Conservation (phyloP, 331 rosid genomes). For the Arachis monticola region DNA sequence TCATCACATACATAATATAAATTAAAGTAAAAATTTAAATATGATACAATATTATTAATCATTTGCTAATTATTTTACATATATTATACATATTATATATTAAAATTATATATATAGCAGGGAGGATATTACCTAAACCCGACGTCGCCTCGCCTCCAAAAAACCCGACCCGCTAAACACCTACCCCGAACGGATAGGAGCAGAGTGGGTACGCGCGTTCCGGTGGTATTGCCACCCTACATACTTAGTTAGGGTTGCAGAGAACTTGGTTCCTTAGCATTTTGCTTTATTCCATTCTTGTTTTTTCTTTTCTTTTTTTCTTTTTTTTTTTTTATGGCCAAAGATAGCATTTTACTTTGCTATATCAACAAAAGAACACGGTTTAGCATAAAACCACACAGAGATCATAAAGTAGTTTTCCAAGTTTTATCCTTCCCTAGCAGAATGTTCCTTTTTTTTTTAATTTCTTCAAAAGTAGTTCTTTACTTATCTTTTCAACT, state of each 20-base stretch:
- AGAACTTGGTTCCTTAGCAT: conserved; percentile 42
- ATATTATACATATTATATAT: too few species aligned
- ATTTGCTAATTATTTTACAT: too few species aligned
- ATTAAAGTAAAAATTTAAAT: too few species aligned
- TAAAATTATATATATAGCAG: too few species aligned
- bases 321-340: conserved; percentile 27
- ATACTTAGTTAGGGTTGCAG: background rate
- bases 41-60: too few species aligned
- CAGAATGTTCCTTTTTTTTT: background rate
- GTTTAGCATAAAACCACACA: background rate
- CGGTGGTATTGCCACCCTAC: too few species aligned
- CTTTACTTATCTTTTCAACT: conserved; percentile 25
- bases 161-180: too few species aligned
- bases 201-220: background rate
- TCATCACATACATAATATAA: too few species aligned
- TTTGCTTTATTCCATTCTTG: conserved; percentile 40
- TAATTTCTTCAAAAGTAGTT: conserved; percentile 26
- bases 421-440: conserved; percentile 8
- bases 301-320: conserved; percentile 34
- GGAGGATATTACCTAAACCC: too few species aligned
- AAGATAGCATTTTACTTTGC: conserved; percentile 32
- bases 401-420: background rate
- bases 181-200: too few species aligned
- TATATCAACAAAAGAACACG: background rate
- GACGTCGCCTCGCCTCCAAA: too few species aligned